Percentiles rank a stretch among this genome's conserved stretches.
Evolutionary conservation across 257 asterid genomes (phyloP).

Genomic region (Salvia hispanica): DNA sequence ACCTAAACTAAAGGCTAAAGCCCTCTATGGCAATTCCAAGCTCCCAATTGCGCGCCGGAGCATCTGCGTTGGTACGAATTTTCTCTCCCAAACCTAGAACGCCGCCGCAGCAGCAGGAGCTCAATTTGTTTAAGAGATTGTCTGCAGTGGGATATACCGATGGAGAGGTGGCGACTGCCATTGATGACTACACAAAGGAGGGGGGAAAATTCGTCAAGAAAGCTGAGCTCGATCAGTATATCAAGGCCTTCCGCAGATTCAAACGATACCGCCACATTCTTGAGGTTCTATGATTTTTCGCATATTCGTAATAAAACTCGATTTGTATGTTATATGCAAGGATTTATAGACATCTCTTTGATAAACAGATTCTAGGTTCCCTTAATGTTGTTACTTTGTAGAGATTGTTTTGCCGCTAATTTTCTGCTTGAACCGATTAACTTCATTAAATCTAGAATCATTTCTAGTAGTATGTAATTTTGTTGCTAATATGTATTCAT

Average conservation of each 20-base stretch:
- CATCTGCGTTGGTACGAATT: slow-evolving; percentile 35
- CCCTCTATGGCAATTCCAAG: slow-evolving; percentile 35
- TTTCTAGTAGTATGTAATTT: not conserved
- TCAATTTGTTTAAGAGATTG: slow-evolving; percentile 53
- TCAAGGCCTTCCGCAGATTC: slow-evolving; percentile 59
- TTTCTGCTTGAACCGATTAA: not conserved
- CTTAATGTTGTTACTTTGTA: not conserved
- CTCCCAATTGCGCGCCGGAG: slow-evolving; percentile 34
- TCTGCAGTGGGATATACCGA: slow-evolving; percentile 52
- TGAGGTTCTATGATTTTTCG: slow-evolving; percentile 50
- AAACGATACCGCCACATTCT: slow-evolving; percentile 58
- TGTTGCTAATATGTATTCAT: not conserved
- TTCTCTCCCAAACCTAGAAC: slow-evolving; percentile 34
- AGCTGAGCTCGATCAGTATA: slow-evolving; percentile 46
- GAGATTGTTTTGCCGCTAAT: not conserved
- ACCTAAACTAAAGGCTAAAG: too few species aligned
- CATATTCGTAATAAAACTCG: not conserved
- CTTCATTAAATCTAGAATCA: not conserved
- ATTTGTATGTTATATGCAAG: not conserved
- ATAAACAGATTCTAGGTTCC: not conserved
- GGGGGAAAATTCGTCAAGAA: slow-evolving; percentile 56
- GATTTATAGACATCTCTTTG: not conserved
- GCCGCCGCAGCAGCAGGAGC: slow-evolving; percentile 21
- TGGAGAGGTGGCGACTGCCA: slow-evolving; percentile 49
- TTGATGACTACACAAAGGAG: slow-evolving; percentile 57